These are phyloP conservation scores for Phoma herbarum DNA, from an alignment of 2,329 filamentous ascomycete genomes.

Conservation along the genomic window DNA sequence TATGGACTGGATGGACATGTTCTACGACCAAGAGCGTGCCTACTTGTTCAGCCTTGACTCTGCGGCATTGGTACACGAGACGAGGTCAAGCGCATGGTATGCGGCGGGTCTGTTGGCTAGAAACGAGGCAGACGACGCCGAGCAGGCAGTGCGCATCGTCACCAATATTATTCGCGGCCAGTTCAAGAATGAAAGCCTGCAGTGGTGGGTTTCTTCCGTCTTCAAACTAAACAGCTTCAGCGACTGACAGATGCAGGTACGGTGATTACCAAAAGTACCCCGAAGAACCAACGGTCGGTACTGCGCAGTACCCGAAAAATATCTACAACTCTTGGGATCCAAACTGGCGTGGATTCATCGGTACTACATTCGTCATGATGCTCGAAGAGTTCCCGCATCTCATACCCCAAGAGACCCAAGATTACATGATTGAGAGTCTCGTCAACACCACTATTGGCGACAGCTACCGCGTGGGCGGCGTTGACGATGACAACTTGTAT, in stretches of 20 bases:
- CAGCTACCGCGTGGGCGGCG: constrained; percentile 67
- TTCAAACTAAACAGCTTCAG: not conserved
- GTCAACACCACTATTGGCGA: constrained; percentile 67
- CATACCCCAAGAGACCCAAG: constrained; percentile 50
- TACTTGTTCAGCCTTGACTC: constrained; percentile 63
- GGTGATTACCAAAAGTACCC: constrained; percentile 64
- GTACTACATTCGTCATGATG: constrained; percentile 66
- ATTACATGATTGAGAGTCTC: constrained; percentile 62
- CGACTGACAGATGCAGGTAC: constrained; percentile 42
- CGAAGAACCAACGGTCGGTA: constrained; percentile 67
- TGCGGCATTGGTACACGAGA: constrained; percentile 63
- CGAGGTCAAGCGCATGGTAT: constrained; percentile 67
- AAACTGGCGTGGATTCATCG: constrained; percentile 71
- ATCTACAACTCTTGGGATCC: constrained; percentile 70
- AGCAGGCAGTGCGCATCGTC: constrained; percentile 63
- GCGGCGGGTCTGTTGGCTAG: constrained; percentile 65
- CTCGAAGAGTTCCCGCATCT: constrained; percentile 67
- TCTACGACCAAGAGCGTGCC: constrained; percentile 62
- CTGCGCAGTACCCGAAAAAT: constrained; percentile 57
- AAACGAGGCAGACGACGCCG: constrained; percentile 60
- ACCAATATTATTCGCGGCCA: constrained; percentile 63
- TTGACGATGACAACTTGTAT: constrained; percentile 69
- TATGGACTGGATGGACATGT: constrained; percentile 65
- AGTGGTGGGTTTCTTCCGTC: constrained; percentile 59
- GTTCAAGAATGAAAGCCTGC: constrained; percentile 60